Evolutionary conservation across 306 rosid species (phyloP).

Genomic region (Cicer cuneatum): DNA sequence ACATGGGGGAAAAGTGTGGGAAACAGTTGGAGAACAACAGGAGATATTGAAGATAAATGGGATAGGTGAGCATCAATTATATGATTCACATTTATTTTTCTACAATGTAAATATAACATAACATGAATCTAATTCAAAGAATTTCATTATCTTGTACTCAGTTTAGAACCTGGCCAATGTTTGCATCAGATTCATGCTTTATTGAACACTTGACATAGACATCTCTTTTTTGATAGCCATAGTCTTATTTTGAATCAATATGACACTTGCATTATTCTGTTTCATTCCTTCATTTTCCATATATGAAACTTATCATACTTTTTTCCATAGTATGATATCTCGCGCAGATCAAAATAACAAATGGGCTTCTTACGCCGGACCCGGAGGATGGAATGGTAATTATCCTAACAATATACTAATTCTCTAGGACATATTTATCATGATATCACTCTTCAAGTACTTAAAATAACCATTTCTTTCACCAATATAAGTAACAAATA

Average conservation of each 20-base stretch:
- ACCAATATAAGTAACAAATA: neutral
- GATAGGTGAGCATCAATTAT: conserved; percentile 50
- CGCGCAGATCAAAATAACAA: conserved; percentile 67
- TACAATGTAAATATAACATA: conserved; percentile 2
- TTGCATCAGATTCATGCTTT: conserved; percentile 12
- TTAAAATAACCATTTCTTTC: neutral
- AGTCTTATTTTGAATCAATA: conserved; percentile 14
- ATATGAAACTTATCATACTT: conserved; percentile 18
- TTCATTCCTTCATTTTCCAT: conserved; percentile 27
- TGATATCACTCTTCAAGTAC: neutral
- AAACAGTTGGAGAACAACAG: conserved; percentile 89
- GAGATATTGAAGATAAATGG: conserved; percentile 76
- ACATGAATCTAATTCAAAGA: conserved; percentile 26
- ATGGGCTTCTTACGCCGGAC: conserved; percentile 85
- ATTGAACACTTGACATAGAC: conserved; percentile 17
- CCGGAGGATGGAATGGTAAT: conserved; percentile 89
- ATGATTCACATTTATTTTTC: neutral
- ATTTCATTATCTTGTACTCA: conserved; percentile 22
- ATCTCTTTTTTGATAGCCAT: neutral
- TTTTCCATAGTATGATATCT: conserved; percentile 57
- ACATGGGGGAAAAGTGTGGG: conserved; percentile 69
- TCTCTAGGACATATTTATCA: conserved; percentile 2
- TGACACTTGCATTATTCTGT: neutral
- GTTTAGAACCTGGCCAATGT: conserved; percentile 11
- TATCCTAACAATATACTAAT: neutral